phyloP scores from a whole-genome alignment of 495 filamentous ascomycete genomes.

The Articulospora tetracladia region DNA sequence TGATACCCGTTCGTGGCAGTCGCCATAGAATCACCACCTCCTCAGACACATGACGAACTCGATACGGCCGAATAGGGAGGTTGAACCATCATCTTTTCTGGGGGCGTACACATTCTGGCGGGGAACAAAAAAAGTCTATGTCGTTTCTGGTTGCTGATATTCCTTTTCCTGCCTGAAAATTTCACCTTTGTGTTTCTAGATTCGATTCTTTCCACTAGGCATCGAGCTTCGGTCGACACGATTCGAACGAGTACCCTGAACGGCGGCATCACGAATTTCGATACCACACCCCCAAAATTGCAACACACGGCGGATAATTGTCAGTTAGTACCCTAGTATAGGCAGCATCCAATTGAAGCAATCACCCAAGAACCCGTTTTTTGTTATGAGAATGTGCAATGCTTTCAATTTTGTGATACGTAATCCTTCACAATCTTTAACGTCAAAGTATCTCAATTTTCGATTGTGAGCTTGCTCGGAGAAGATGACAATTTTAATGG shows the following conservation, averaged over 20 bases:
- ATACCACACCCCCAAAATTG: not conserved
- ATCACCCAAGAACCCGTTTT: not conserved
- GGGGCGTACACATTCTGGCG: conserved; percentile 8
- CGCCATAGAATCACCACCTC: conserved; percentile 70
- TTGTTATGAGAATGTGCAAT: too few relatives aligned
- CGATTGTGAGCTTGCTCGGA: too few relatives aligned
- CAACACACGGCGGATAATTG: not conserved
- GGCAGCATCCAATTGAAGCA: not conserved
- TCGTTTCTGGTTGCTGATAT: conserved; percentile 21
- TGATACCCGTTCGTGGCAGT: conserved; percentile 18
- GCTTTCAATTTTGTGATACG: too few relatives aligned
- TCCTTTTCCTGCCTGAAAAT: conserved; percentile 17
- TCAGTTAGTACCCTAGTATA: not conserved
- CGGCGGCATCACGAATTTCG: not conserved
- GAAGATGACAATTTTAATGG: too few relatives aligned
- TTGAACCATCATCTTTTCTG: conserved; percentile 4
- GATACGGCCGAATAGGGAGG: conserved; percentile 83
- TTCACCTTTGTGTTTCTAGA: conserved; percentile 28
- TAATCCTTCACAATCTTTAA: too few relatives aligned
- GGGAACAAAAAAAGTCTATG: conserved; percentile 21
- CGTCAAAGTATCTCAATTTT: too few relatives aligned
- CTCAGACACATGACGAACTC: conserved; percentile 80
- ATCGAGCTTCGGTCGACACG: not conserved
- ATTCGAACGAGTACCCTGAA: not conserved
- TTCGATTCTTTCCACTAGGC: conserved; percentile 6